Evolutionary conservation across 2,329 filamentous ascomycete genomes (phyloP), one percentile per base, ranked within the genome.

Genomic region (Uncinocarpus reesii): DNA sequence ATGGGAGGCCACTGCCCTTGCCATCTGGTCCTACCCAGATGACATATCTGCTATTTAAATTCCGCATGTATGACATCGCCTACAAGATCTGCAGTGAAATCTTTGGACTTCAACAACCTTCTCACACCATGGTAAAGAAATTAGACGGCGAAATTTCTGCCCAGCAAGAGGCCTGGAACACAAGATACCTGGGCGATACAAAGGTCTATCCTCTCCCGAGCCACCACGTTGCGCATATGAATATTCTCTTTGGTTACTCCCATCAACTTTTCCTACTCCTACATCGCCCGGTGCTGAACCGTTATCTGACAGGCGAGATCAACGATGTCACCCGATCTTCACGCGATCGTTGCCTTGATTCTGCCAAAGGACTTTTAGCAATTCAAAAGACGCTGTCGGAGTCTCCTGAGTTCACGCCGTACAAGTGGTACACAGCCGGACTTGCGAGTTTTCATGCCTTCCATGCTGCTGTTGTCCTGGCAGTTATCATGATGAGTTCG

Each of bases 381-480:
- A 63, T 66, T 38, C 64, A 67, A 37, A 57, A 59, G 38, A 57
- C 56, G 0, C 56, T 68, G 0, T 55, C 58, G 20, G 61, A 63
- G 36, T 56, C 58, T 1, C 51, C 61, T 1, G 50, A 58, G 4
- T 66, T 66, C 36, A 55, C 58, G 4, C 60, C 62, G 1, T 69
- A 67, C 48, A 64, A 59, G 51, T 69, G 66, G 66, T 69, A 67
- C 47, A 65, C 60, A 21, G 60, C 62, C 23, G 63, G 64, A 2
- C 52, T 66, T 2, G 66, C 65, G 4, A 66, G 63, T 45, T 69
- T 68, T 50, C 64, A 69, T 32, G 64, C 66, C 1, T 68, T 69
- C 49, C 65, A 68, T 37, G 65, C 63, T 1, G 65, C 65, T 4
- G 59, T 67, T 0, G 60, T 63, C 4, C 49, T 66, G 1, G 56